Evolutionary conservation across 805 yeast species (phyloP).

Genomic region (Maudiozyma bulderi): DNA sequence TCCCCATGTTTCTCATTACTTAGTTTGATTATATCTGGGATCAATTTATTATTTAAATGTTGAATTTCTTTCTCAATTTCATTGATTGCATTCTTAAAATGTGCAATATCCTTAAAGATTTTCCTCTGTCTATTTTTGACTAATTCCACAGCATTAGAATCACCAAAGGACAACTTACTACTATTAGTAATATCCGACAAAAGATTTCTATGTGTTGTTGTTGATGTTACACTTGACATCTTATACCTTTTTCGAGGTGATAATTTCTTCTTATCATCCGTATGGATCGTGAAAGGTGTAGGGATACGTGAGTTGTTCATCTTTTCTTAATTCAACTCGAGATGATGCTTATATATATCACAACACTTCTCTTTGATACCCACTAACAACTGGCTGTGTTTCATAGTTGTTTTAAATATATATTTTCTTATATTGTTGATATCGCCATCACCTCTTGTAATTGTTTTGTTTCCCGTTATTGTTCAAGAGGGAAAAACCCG

Average conservation of each 20-base stretch:
- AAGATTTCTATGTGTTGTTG: background rate
- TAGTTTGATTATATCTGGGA: conserved; percentile 19
- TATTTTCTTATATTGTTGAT: too few species aligned
- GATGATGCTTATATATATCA: too few species aligned
- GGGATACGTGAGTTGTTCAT: conserved; percentile 1
- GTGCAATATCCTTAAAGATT: conserved; percentile 22
- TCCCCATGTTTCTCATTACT: conserved; percentile 16
- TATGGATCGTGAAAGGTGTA: background rate
- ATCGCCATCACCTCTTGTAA: too few species aligned
- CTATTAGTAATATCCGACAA: conserved; percentile 7
- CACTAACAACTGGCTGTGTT: too few species aligned
- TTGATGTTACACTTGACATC: background rate
- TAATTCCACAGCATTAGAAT: conserved; percentile 24
- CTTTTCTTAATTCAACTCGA: background rate
- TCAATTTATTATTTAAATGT: conserved; percentile 9
- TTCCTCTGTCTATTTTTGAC: conserved; percentile 27
- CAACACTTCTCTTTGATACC: too few species aligned
- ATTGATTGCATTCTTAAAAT: conserved; percentile 19
- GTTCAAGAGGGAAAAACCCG: too few species aligned
- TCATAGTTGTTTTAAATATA: too few species aligned
- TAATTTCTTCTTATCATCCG: background rate
- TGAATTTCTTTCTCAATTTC: conserved; percentile 21
- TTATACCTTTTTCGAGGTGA: background rate
- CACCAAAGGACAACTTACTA: conserved; percentile 17
- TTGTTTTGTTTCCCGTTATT: too few species aligned